phyloP scores from a whole-genome alignment of 495 filamentous ascomycete species.

The Aspergillus sclerotiicarbonarius region DNA sequence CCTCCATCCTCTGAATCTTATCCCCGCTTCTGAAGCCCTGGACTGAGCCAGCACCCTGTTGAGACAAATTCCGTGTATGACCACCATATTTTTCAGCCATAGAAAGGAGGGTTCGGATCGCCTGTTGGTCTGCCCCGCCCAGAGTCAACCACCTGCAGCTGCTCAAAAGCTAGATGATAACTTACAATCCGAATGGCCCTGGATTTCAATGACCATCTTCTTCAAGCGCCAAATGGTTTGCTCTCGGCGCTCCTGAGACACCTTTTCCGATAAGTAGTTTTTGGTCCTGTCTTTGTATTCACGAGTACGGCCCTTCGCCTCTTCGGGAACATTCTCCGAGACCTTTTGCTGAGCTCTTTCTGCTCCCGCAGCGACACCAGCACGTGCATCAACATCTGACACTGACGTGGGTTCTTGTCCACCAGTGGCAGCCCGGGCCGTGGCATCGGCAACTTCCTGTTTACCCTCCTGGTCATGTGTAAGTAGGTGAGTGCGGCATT shows the following conservation, averaged over 20 bases:
- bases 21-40: conserved; percentile 65
- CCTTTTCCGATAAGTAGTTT: conserved; percentile 75
- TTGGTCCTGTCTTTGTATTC: conserved; percentile 50
- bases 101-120: conserved; percentile 77
- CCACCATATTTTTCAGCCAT: conserved; percentile 84
- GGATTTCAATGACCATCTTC: conserved; percentile 97
- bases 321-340: conserved; percentile 47
- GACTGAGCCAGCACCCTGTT: conserved; percentile 62
- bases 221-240: conserved; percentile 91
- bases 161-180: not conserved
- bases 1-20: conserved; percentile 66
- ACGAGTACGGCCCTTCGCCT: conserved; percentile 24
- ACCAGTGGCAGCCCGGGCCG: conserved; percentile 48
- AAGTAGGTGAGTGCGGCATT: conserved; percentile 2
- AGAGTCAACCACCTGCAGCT: not conserved
- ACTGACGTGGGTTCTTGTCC: conserved; percentile 42
- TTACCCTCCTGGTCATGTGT: conserved; percentile 13
- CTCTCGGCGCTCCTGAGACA: conserved; percentile 91
- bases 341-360: conserved; percentile 50
- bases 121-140: conserved; percentile 62
- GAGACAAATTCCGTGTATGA: conserved; percentile 62
- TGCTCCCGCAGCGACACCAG: conserved; percentile 48
- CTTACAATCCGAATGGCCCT: conserved; percentile 85
- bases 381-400: conserved; percentile 53
- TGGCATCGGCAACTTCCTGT: conserved; percentile 56